Evolutionary conservation across 2,329 filamentous ascomycete genomes (phyloP), one percentile per base, ranked within the genome.

Genomic region (Aureobasidium leucospermi): DNA sequence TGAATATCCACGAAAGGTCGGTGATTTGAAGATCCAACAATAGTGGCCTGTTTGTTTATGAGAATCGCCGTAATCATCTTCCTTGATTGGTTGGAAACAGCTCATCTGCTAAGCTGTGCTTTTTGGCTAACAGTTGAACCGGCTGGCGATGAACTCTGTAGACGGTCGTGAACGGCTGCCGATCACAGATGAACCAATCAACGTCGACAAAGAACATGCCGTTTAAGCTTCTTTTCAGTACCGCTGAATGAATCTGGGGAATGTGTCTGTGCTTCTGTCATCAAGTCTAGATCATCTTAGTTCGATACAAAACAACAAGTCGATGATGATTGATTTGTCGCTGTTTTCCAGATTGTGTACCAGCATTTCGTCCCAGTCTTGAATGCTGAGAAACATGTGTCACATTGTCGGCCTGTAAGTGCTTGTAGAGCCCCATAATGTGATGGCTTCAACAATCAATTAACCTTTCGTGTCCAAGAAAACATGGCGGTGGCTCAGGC

Each of bases 171-270:
- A 3, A 36, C n/a, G 36, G 19, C 29, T 31, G 46, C 19, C 34
- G n/a, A 19, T 49, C 31, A 19, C 32, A 49, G 16, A n/a, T 38
- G 47, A 28, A 31, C 47, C 47, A 49, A 49, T 49, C 10, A 32
- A 36, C 13, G 34, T 13, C 5, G 34, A 2, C 38, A 6, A 13
- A 9, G 23, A 16, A 2, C 1, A 13, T 7, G 4, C 13, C 15
- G n/a, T 52, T 52, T 41, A 52, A 52, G 48, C 48, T 52, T 52
- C 48, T 29, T 52, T 52, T 31, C 28, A 49, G 47, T n/a, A 36
- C 47, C 10, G 29, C 31, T 10, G 15, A 10, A 10, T 7, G 32
- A 49, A 49, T 49, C 47, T 19, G 47, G 47, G 47, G 47, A 49
- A 15, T 23, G 7, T 19, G 11, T n/a, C 13, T 16, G 47, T 48